Evolutionary conservation across 805 yeast species (phyloP), one percentile per base, ranked within the genome.

Genomic region (Starmerella sirachaensis): DNA sequence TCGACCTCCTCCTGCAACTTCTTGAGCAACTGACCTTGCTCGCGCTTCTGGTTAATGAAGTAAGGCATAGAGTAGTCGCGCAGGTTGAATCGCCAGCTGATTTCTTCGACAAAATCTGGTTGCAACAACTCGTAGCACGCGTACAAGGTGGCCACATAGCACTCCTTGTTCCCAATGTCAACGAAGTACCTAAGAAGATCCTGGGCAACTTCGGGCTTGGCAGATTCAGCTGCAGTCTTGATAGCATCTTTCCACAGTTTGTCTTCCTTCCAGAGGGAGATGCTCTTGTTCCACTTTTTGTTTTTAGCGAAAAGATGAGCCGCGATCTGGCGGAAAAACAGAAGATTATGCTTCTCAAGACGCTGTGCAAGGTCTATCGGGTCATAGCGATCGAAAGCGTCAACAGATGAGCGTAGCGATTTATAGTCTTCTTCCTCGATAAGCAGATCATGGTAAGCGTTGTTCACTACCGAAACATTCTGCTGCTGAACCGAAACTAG

Each of bases 401-500:
- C 97, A 47, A 88, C 85, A 20, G 86, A 80, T 45, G 78, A 76
- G 51, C 82, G 74, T 59, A 91, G 69, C 14, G 95, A 78, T 62
- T 84, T 82, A 68, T 88, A 76, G 60, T 91, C 97, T 61, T 85
- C 93, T 63, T 91, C 97, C 65, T 91, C 98, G 48, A 91, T 84
- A 64, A 91, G 71, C 54, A 91, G 63, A 54, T 86, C 94, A 57
- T 91, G 97, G 64, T 88, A 88, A 11, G 97, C 97, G 53, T 78
- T 76, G 63, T 91, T 91, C 30, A 91, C 96, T 43, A 85, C 76
- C 12, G 88, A 74, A 57, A 81, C 76, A 66, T 91, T 91, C 69
- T 84, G 86, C 35, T 76, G 80, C 61, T 86, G 74, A 11, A 91
- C 95, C 29, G 88, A 80, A 42, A 86, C 80, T 60, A 91, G 71